phyloP scores from a whole-genome alignment of 2,329 filamentous ascomycete species.

The Alternaria conjuncta region DNA sequence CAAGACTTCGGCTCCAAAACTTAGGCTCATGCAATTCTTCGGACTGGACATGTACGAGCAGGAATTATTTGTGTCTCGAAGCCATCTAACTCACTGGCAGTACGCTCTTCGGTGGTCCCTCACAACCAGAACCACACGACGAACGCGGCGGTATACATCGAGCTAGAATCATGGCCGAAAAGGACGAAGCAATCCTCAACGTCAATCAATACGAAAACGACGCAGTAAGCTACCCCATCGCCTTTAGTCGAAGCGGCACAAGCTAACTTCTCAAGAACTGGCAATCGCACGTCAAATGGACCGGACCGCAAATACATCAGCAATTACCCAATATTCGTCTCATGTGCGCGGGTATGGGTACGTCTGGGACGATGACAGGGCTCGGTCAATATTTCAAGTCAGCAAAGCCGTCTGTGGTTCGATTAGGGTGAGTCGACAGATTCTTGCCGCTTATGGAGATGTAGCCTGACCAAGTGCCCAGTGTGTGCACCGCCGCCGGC shows the following conservation, averaged over 20 bases:
- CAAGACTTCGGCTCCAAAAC: slow-evolving; percentile 25
- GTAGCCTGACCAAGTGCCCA: slow-evolving; percentile 23
- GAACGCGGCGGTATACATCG: slow-evolving; percentile 26
- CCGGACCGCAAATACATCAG: slow-evolving; percentile 63
- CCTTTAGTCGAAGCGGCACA: background rate
- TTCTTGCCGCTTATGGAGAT: background rate
- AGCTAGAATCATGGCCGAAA: slow-evolving; percentile 24
- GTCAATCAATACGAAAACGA: slow-evolving; percentile 65
- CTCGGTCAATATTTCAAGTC: slow-evolving; percentile 31
- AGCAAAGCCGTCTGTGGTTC: slow-evolving; percentile 23
- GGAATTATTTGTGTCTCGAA: background rate
- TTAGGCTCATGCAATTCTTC: slow-evolving; percentile 31
- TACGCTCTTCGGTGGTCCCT: slow-evolving; percentile 62
- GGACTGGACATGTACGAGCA: slow-evolving; percentile 25
- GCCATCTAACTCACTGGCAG: background rate
- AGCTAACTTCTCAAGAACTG: slow-evolving; percentile 51
- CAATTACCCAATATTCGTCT: slow-evolving; percentile 64
- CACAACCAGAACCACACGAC: slow-evolving; percentile 27
- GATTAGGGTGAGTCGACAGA: slow-evolving; percentile 18
- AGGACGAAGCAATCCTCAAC: slow-evolving; percentile 56
- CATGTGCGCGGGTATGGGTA: slow-evolving; percentile 65
- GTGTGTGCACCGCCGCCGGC: slow-evolving; percentile 64
- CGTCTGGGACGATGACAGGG: slow-evolving; percentile 51
- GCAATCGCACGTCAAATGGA: slow-evolving; percentile 64
- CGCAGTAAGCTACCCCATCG: slow-evolving; percentile 10